Evolutionary conservation across 2,329 filamentous ascomycete genomes (phyloP).

Genomic region (Pseudogymnoascus sp.): DNA sequence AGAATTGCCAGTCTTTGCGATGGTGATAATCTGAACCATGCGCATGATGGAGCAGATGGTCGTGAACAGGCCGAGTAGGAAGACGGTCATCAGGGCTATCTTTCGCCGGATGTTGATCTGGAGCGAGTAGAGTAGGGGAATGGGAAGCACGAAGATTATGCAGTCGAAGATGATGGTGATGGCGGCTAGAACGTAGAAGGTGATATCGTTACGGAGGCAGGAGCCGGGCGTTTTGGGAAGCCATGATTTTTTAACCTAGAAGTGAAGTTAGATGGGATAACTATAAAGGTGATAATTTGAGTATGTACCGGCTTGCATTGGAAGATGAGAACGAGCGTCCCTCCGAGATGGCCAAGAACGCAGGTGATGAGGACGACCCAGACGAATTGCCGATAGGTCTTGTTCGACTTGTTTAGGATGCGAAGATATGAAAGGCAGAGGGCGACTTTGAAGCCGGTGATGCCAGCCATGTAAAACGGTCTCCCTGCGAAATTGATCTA

Average conservation of each 20-base stretch:
- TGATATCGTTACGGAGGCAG: conserved; percentile 29
- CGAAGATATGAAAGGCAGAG: conserved; percentile 45
- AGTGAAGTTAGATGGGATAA: conserved; percentile 40
- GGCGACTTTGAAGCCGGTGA: conserved; percentile 49
- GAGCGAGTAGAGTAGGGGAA: conserved; percentile 29
- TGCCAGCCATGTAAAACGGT: conserved; percentile 47
- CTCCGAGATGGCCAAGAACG: conserved; percentile 36
- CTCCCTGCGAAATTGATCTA: conserved; percentile 45
- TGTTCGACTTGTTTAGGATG: conserved; percentile 41
- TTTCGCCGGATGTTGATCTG: conserved; percentile 31
- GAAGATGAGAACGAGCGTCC: conserved; percentile 41
- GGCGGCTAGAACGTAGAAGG: conserved; percentile 30
- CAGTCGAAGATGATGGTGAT: conserved; percentile 32
- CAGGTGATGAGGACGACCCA: conserved; percentile 37
- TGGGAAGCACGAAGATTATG: conserved; percentile 30
- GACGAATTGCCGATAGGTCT: conserved; percentile 36
- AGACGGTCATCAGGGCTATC: conserved; percentile 32
- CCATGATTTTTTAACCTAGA: conserved; percentile 26
- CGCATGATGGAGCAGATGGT: conserved; percentile 47
- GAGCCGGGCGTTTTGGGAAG: conserved; percentile 22
- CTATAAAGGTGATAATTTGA: conserved; percentile 40
- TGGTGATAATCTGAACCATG: conserved; percentile 42
- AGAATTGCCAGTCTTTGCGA: conserved; percentile 46
- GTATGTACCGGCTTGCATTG: conserved; percentile 41
- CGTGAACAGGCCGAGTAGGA: conserved; percentile 46